Evolutionary conservation across 805 yeast species (phyloP), one percentile per base, ranked within the genome.

Genomic region (Saccharomycopsis babjevae): DNA sequence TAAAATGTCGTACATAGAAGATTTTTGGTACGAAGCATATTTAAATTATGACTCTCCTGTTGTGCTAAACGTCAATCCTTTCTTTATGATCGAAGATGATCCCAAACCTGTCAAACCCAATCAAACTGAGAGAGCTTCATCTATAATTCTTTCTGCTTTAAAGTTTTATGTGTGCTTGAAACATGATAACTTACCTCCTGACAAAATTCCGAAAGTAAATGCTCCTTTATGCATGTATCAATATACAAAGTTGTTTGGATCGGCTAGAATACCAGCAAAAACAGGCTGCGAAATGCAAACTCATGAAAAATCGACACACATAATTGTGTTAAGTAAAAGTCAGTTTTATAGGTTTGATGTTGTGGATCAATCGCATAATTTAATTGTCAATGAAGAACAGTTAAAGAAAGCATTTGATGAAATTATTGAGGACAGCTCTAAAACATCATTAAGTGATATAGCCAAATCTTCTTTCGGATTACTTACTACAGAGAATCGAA

Each of bases 321-420:
- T 91, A 42, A 85, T 90, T 10, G 92, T 91, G 16, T 74, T 89
- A 71, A 84, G 89, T 64, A 85, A 88, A 68, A 88, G 96, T 1
- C 97, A 91, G 72, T 89, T 90, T 72, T 91, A 91, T 74, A 91
- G 97, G 97, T 91, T 91, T 70, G 97, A 91, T 70, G 97, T 91
- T 1, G 75, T 91, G 67, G 96, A 90, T 72, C 77, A 78, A 57
- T 74, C 83, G 64, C 83, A 88, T 70, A 85, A 88, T 68, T 77
- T 91, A 64, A 79, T 90, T 56, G 76, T 91, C 69, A 78, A 86
- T 1, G 93, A 89, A 68, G 83, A 81, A 60, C 96, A 89, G 70
- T 78, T 91, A 66, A 84, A 83, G 60, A 77, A 84, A 70, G 90
- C 89, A 72, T 83, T 88, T 69, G 82, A 85, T 62, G 81, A 89